Evolutionary conservation across 257 asterid species (phyloP).

Genomic region (Perilla frutescens): DNA sequence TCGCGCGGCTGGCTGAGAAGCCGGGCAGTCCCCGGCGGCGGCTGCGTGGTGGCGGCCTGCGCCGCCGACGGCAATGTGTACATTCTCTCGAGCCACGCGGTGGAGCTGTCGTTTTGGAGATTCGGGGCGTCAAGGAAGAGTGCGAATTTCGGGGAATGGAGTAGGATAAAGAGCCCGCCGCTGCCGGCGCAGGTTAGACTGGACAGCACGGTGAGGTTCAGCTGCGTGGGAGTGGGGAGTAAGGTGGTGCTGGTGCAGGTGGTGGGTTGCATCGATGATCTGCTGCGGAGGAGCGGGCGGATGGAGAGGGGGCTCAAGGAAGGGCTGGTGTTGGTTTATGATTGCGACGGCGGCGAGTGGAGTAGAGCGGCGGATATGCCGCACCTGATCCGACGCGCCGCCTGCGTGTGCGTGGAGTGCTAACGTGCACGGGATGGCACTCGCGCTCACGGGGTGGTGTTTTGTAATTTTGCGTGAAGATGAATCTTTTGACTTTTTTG

Average conservation of each 20-base stretch:
- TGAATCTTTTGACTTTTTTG: constrained; percentile 37
- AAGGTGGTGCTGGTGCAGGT: constrained; percentile 80
- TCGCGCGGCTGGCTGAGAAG: constrained; percentile 71
- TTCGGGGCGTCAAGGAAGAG: constrained; percentile 57
- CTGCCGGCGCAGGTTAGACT: constrained; percentile 83
- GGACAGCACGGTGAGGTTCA: constrained; percentile 81
- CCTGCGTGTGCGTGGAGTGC: constrained; percentile 85
- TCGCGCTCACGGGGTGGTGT: constrained; percentile 34
- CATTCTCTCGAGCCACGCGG: constrained; percentile 84
- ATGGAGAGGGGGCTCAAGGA: constrained; percentile 68
- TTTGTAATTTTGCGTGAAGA: constrained; percentile 29
- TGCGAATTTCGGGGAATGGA: constrained; percentile 67
- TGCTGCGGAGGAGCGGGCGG: constrained; percentile 74
- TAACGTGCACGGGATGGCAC: constrained; percentile 39
- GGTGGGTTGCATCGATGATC: constrained; percentile 75
- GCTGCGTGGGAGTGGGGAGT: constrained; percentile 71
- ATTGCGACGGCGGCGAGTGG: constrained; percentile 69
- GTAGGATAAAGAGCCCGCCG: constrained; percentile 75
- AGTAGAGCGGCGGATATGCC: constrained; percentile 73
- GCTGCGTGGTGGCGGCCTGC: constrained; percentile 90
- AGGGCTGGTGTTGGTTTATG: constrained; percentile 75
- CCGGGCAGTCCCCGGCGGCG: constrained; percentile 79
- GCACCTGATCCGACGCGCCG: constrained; percentile 87
- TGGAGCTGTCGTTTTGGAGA: constrained; percentile 86
- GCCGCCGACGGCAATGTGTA: constrained; percentile 56